phyloP scores from a whole-genome alignment of 495 filamentous ascomycete genomes.

The Geopyxis carbonaria region DNA sequence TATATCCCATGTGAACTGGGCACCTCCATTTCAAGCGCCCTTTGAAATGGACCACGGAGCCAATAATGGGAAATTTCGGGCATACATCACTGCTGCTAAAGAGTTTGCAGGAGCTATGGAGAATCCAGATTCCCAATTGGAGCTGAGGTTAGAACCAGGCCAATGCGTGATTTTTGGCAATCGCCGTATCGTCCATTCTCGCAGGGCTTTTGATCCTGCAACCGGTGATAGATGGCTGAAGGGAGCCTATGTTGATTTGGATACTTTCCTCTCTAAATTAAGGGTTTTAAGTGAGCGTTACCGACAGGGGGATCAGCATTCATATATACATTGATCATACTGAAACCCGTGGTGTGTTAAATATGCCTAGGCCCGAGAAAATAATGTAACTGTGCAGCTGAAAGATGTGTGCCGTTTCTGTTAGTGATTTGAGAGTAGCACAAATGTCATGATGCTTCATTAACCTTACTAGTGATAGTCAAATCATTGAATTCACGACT shows the following conservation, averaged over 20 bases:
- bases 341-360: too few species aligned
- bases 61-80: conserved; percentile 1
- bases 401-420: too few species aligned
- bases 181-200: conserved; percentile 56
- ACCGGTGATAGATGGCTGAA: conserved; percentile 60
- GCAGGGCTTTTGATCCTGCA: conserved; percentile 46
- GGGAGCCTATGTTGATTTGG: conserved; percentile 63
- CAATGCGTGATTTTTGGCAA: conserved; percentile 84
- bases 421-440: too few species aligned
- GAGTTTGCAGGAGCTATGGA: conserved; percentile 35
- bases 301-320: background rate
- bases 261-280: conserved; percentile 42
- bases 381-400: too few species aligned
- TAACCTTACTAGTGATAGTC: too few species aligned
- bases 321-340: too few species aligned
- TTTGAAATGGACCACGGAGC: conserved; percentile 19
- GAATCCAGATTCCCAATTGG: conserved; percentile 35
- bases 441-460: too few species aligned
- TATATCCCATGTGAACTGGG: conserved; percentile 43
- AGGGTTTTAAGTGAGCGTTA: conserved; percentile 26
- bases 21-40: conserved; percentile 49
- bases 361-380: too few species aligned
- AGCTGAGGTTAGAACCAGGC: conserved; percentile 57
- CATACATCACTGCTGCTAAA: conserved; percentile 26
- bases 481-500: too few species aligned